Base-by-base conservation (phyloP, 148 eudicot species). In the Vaccinium darrowii region DNA sequence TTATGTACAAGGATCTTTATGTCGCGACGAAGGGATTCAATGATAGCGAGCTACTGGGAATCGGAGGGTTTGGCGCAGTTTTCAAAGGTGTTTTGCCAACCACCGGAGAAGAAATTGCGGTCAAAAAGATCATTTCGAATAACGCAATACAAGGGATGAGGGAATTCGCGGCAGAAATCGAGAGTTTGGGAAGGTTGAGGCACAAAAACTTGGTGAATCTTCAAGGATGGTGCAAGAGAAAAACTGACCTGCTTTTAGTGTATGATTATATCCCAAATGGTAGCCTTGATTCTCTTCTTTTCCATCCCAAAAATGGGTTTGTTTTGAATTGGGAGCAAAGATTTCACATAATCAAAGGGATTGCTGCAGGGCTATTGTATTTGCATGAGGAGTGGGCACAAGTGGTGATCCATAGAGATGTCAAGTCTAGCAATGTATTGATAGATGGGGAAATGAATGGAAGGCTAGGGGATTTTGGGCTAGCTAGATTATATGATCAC, bases 151-250 rank as follows among this genome's bases (percentile, higher is more conserved):
- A 86, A 71, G 90, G 90, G 52, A 39, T 80, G 57, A 86, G 88
- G 49, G 90, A 86, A 56, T 89, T 89, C 33, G 88, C 86, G 0
- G 91, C 91, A 2, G 91, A 89, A 54, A 85, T 89, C 15, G 91
- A 87, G 75, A 69, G 89, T 19, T 65, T 89, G 33, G 91, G 89
- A 0, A 63, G 87, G 47, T 52, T 89, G 21, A 87, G 91, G 80
- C 91, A 89, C 80, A 87, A 85, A 78, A 75, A 89, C 84, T 60
- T 89, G 16, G 88, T 89, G 49, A 87, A 87, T 54, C 89, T 89
- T 25, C 89, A 84, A 69, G 91, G 91, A 1, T 87, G 89, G 91
- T 89, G 91, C 72, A 87, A 87, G 80, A 4, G 84, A 13, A 87
- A 87, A 27, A 81, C 81, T 52, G 86, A 83, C 2, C 86, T 89